Conservation (phyloP, 169 alveolate genomes). For the Plasmodium malariae region DNA sequence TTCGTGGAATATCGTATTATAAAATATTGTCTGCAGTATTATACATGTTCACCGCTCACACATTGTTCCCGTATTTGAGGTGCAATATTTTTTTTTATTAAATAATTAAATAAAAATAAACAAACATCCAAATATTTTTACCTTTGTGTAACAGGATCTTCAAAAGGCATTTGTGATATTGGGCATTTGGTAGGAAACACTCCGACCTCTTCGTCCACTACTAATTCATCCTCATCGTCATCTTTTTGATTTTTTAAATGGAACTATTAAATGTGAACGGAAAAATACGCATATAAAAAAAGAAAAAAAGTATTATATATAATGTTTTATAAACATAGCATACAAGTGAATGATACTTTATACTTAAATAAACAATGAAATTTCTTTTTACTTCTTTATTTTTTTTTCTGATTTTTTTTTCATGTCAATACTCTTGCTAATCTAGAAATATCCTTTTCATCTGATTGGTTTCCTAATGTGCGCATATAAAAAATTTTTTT, state of each 20-base stretch:
- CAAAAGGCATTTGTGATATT: constrained; percentile 83
- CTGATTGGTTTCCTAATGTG: constrained; percentile 52
- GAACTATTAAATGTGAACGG: constrained; percentile 6
- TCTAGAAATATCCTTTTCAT: constrained; percentile 68
- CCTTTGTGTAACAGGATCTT: constrained; percentile 87
- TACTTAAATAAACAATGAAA: background rate
- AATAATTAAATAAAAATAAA: background rate
- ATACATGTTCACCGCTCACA: too few relatives aligned
- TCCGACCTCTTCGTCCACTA: constrained; percentile 82
- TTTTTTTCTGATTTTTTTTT: constrained; percentile 8
- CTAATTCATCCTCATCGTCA: constrained; percentile 80
- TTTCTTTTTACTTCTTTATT: background rate
- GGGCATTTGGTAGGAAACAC: constrained; percentile 83
- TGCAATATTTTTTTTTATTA: too few relatives aligned
- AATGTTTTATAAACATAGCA: background rate
- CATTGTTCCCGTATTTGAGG: too few relatives aligned
- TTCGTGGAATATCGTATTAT: background rate
- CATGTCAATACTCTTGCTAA: constrained; percentile 43
- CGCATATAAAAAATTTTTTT: background rate
- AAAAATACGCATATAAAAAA: background rate
- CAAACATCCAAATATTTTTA: too few relatives aligned
- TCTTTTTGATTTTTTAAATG: constrained; percentile 62
- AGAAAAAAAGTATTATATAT: background rate
- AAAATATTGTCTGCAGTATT: background rate
- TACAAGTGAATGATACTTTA: background rate